Evolutionary conservation across 345 rosid species (phyloP).

Genomic region (Aethionema arabicum): DNA sequence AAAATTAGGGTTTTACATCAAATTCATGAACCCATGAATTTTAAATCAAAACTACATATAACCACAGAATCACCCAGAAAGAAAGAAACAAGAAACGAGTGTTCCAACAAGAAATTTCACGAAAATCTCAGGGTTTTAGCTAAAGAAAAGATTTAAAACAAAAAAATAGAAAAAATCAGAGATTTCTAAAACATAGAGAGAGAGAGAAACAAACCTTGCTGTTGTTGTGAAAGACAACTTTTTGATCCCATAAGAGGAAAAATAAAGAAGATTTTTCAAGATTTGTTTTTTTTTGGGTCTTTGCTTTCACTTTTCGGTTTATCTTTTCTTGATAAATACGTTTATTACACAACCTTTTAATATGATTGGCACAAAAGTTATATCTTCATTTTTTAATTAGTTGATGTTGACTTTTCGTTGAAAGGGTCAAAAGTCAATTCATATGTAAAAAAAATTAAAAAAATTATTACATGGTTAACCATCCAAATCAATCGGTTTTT

Average conservation of each 20-base stretch:
- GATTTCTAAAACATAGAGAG: conserved; percentile 9
- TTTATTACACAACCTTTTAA: background rate
- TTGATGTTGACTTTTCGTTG: background rate
- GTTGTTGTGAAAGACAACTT: background rate
- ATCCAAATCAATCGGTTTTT: conserved; percentile 2
- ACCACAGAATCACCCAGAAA: background rate
- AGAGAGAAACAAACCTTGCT: background rate
- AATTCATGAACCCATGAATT: background rate
- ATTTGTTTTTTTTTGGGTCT: conserved; percentile 1
- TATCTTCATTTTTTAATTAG: background rate
- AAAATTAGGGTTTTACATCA: background rate
- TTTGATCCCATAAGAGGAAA: conserved; percentile 29
- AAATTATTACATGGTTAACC: background rate
- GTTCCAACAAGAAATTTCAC: background rate
- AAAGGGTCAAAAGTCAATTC: conserved; percentile 12
- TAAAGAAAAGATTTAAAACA: background rate
- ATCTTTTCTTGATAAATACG: conserved; percentile 7
- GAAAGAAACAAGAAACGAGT: background rate
- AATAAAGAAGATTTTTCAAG: background rate
- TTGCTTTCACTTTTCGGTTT: conserved; percentile 28
- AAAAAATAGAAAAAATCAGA: conserved; percentile 15
- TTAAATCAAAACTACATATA: background rate
- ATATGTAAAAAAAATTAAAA: background rate
- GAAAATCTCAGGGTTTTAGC: background rate
- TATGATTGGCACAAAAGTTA: background rate